Conservation (phyloP, 306 rosid genomes). For the Phaseolus lunatus region DNA sequence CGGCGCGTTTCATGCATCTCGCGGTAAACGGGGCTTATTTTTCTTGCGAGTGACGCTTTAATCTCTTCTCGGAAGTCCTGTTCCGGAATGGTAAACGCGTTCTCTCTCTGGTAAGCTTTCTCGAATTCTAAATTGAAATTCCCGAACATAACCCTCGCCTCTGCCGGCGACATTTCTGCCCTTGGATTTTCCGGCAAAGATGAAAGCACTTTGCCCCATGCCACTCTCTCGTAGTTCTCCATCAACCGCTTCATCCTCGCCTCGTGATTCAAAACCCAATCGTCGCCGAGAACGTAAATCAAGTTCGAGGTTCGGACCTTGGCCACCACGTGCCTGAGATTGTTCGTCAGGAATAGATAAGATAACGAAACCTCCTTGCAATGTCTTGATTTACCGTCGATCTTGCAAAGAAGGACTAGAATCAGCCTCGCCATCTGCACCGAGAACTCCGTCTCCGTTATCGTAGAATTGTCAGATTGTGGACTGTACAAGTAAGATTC, state of each 20-base stretch:
- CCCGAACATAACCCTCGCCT: neutral
- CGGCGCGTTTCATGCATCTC: constrained; percentile 14
- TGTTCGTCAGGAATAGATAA: constrained; percentile 9
- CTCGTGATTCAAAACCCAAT: constrained; percentile 4
- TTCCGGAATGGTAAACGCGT: neutral
- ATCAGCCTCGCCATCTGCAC: neutral
- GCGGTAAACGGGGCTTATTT: neutral
- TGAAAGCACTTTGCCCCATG: constrained; percentile 12
- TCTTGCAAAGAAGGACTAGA: constrained; percentile 10
- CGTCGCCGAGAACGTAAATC: constrained; percentile 21
- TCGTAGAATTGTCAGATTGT: neutral
- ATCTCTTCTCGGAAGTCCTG: neutral
- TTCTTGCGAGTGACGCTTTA: neutral
- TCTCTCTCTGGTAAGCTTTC: constrained; percentile 4
- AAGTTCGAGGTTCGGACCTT: constrained; percentile 24
- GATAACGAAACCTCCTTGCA: neutral
- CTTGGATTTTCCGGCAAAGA: neutral
- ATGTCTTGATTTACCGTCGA: constrained; percentile 1
- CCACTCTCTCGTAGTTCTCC: constrained; percentile 11
- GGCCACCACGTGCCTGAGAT: constrained; percentile 23
- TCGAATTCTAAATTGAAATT: constrained; percentile 19
- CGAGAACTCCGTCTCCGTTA: neutral
- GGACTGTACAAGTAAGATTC: constrained; percentile 26
- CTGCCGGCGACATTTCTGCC: neutral
- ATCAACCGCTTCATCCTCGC: neutral